phyloP scores from a whole-genome alignment of 2,329 filamentous ascomycete species.

The Colletotrichum tropicicola region DNA sequence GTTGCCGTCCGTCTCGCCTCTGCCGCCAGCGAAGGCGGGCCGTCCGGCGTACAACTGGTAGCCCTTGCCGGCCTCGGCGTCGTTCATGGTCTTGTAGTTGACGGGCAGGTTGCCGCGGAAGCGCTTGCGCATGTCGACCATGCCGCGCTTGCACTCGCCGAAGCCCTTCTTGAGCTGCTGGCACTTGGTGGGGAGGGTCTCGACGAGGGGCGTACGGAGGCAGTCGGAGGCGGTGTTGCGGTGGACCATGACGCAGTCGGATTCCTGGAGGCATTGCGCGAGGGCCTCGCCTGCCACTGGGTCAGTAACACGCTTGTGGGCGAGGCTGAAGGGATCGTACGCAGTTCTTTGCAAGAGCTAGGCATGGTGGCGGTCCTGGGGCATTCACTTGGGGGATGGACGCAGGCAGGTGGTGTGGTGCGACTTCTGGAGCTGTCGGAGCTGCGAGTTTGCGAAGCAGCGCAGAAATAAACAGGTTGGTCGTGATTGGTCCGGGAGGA shows the following conservation, averaged over 20 bases:
- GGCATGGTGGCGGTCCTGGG: conserved; percentile 71
- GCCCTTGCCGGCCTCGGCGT: conserved; percentile 66
- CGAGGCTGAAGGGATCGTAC: conserved; percentile 61
- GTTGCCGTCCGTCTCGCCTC: conserved; percentile 73
- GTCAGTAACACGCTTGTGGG: background rate
- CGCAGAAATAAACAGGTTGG: background rate
- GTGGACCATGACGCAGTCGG: conserved; percentile 94
- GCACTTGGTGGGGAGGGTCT: conserved; percentile 86
- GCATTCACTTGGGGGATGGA: conserved; percentile 17
- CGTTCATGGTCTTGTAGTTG: conserved; percentile 67
- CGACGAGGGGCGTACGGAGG: conserved; percentile 81
- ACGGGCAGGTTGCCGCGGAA: conserved; percentile 95
- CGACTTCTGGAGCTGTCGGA: conserved; percentile 24
- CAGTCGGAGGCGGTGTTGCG: conserved; percentile 89
- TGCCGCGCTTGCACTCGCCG: conserved; percentile 92
- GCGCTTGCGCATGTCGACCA: conserved; percentile 98
- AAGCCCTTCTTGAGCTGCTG: conserved; percentile 94
- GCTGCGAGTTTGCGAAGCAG: conserved; percentile 35
- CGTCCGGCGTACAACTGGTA: conserved; percentile 84
- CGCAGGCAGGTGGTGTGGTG: background rate
- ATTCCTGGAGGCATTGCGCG: conserved; percentile 93
- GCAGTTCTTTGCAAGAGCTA: conserved; percentile 95
- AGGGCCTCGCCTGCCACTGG: conserved; percentile 79
- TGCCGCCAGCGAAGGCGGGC: conserved; percentile 71
- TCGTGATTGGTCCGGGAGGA: conserved; percentile 9